These are phyloP conservation scores for Venturia carpophila DNA, from an alignment of 2,329 filamentous ascomycete genomes.

Conservation along the genomic window DNA sequence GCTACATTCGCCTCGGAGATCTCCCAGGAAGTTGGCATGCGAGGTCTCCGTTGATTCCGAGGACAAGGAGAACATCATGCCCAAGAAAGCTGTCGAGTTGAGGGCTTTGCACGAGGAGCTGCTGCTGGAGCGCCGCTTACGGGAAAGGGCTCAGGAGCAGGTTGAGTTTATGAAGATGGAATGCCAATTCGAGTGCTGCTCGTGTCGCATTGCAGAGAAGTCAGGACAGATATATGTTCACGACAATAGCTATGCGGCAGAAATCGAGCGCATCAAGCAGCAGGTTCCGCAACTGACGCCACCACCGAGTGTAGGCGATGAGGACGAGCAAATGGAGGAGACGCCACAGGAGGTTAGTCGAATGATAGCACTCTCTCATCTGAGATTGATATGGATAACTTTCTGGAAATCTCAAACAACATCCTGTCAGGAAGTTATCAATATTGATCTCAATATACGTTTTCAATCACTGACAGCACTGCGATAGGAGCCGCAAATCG, in stretches of 20 bases:
- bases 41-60: conserved; percentile 40
- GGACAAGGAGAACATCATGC: conserved; percentile 41
- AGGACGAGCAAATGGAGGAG: conserved; percentile 30
- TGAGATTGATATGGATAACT: not conserved
- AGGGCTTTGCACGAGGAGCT: conserved; percentile 46
- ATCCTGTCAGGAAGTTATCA: not conserved
- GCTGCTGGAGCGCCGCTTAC: conserved; percentile 47
- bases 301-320: conserved; percentile 54
- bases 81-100: conserved; percentile 34
- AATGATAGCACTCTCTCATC: not conserved
- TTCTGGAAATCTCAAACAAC: not conserved
- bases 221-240: conserved; percentile 34
- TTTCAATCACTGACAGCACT: not conserved
- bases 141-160: conserved; percentile 62
- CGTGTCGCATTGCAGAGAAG: conserved; percentile 42
- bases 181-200: conserved; percentile 60
- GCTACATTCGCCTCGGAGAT: conserved; percentile 54
- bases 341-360: not conserved
- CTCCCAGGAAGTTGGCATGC: conserved; percentile 37
- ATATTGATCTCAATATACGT: not conserved
- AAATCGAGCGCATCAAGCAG: conserved; percentile 34
- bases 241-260: conserved; percentile 29
- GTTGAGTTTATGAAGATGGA: conserved; percentile 71
- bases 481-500: conserved; percentile 26
- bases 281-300: conserved; percentile 49